These are phyloP conservation scores for Exserohilum rostratum DNA, from an alignment of 2,329 filamentous ascomycete species.

Conservation along the genomic window DNA sequence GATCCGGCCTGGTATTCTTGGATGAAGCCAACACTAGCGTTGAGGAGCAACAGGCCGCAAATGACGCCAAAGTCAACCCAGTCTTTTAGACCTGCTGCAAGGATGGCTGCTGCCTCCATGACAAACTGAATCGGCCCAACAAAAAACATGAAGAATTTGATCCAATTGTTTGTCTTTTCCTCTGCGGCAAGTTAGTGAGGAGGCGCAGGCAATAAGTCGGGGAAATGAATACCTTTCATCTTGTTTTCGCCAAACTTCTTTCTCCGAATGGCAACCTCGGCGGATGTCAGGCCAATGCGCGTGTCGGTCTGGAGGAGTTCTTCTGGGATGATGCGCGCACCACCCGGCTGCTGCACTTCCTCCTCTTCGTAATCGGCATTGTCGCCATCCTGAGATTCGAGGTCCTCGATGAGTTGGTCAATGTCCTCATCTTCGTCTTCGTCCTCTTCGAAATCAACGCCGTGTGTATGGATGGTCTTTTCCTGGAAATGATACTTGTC, in stretches of 20 bases:
- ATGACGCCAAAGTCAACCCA: conserved; percentile 97
- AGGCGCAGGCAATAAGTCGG: background rate
- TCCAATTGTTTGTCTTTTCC: conserved; percentile 81
- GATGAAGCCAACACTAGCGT: conserved; percentile 83
- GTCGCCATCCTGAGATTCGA: conserved; percentile 80
- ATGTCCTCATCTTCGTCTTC: conserved; percentile 85
- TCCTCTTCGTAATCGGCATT: conserved; percentile 69
- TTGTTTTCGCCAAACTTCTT: conserved; percentile 84
- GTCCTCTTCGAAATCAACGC: conserved; percentile 65
- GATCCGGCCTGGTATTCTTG: conserved; percentile 90
- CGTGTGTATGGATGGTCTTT: conserved; percentile 6
- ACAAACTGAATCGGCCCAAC: conserved; percentile 91
- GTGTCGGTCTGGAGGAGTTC: conserved; percentile 80
- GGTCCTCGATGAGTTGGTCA: conserved; percentile 83
- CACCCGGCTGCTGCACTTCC: conserved; percentile 57
- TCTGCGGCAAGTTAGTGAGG: conserved; percentile 54
- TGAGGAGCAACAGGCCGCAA: conserved; percentile 79
- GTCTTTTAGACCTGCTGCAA: conserved; percentile 82
- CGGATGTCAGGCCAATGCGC: conserved; percentile 71
- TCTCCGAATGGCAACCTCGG: conserved; percentile 67
- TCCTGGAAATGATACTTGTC: conserved; percentile 15
- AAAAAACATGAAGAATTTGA: conserved; percentile 85
- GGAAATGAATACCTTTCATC: conserved; percentile 65
- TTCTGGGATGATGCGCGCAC: conserved; percentile 69
- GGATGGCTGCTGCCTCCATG: conserved; percentile 82